Evolutionary conservation across 176 grass and related monocot genomes (phyloP).

Genomic region (Raddia distichophylla): DNA sequence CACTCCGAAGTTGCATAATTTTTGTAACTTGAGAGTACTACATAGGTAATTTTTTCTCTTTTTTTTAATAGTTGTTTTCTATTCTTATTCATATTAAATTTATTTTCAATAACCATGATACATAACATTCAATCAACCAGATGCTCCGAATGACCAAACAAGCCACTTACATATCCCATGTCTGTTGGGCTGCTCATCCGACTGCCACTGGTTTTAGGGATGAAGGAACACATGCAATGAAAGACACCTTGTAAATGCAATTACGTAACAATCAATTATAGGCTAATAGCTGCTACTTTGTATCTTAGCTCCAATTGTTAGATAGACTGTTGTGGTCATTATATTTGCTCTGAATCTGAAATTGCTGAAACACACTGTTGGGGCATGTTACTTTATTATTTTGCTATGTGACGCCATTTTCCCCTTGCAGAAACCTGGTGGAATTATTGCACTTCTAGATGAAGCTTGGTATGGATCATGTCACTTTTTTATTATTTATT

Average conservation of each 20-base stretch:
- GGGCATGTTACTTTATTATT: constrained; percentile 19
- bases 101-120: constrained; percentile 23
- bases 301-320: constrained; percentile 37
- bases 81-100: constrained; percentile 14
- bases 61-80: constrained; percentile 26
- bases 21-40: too few relatives aligned
- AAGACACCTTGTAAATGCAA: constrained; percentile 3
- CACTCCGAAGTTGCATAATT: too few relatives aligned
- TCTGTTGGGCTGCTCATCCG: constrained; percentile 2
- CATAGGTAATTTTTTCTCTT: constrained; percentile 12
- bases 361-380: constrained; percentile 20
- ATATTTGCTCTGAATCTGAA: constrained; percentile 26
- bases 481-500: constrained; percentile 33
- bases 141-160: constrained; percentile 5
- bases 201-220: constrained; percentile 13
- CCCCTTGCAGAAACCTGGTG: constrained; percentile 91
- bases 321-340: constrained; percentile 7
- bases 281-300: constrained; percentile 15
- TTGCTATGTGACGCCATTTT: constrained; percentile 17
- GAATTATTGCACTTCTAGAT: constrained; percentile 95
- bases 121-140: background rate
- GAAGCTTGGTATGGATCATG: constrained; percentile 86
- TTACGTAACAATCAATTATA: constrained; percentile 26
- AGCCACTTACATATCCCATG: background rate
- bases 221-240: constrained; percentile 21